Percentiles rank a stretch among this genome's conserved stretches.
Evolutionary conservation across 257 asterid genomes (phyloP).

Genomic region (Asclepias syriaca): DNA sequence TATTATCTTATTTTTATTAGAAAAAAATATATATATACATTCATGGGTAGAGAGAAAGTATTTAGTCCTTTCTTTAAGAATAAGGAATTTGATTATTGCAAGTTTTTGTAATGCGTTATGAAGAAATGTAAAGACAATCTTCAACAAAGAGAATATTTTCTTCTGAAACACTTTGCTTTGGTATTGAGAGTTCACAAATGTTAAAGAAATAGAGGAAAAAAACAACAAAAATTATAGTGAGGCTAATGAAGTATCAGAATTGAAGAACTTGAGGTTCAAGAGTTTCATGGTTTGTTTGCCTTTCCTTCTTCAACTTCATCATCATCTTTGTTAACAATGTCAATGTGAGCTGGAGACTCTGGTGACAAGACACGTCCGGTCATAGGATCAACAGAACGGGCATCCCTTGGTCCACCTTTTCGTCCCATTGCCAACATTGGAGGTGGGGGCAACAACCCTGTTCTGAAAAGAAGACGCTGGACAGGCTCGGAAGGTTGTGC

Average conservation of each 20-base stretch:
- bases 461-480: conserved; percentile 79
- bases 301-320: conserved; percentile 30
- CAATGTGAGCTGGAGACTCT: conserved; percentile 19
- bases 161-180: no score
- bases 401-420: conserved; percentile 88
- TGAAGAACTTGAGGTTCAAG: background rate
- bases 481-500: conserved; percentile 95
- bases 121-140: background rate
- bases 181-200: background rate
- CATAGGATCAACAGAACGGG: conserved; percentile 68
- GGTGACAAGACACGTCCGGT: conserved; percentile 55
- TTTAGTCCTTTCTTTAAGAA: background rate
- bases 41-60: background rate
- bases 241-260: background rate
- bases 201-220: background rate
- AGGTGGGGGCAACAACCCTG: conserved; percentile 86
- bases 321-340: conserved; percentile 15
- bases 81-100: background rate
- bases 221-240: background rate
- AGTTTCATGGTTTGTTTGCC: conserved; percentile 3
- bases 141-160: background rate
- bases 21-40: no score
- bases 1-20: no score
- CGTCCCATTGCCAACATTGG: conserved; percentile 90
- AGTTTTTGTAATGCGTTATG: background rate